Percentiles rank a stretch among this genome's conserved stretches.
Conservation (phyloP, 371 early-diverging fungal species). For the Mortierella polycephala region DNA sequence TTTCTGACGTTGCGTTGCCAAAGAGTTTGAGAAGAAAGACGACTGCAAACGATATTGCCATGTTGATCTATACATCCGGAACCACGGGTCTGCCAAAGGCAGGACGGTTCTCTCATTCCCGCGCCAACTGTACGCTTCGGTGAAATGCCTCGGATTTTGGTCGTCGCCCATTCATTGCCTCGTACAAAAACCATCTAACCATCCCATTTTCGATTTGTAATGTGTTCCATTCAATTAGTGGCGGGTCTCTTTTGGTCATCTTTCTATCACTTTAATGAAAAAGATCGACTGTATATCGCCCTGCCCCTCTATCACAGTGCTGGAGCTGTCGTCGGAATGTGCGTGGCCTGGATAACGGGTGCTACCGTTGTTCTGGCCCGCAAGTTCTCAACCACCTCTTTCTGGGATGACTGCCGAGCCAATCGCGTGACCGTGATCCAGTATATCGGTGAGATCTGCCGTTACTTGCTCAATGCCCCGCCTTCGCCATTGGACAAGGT, state of each 20-base stretch:
- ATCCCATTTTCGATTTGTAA: background rate
- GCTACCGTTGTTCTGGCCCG: slow-evolving; percentile 51
- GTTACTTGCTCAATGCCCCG: slow-evolving; percentile 70
- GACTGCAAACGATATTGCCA: slow-evolving; percentile 72
- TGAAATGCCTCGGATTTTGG: background rate
- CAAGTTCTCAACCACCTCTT: slow-evolving; percentile 50
- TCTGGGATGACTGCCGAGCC: slow-evolving; percentile 55
- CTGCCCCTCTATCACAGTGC: slow-evolving; percentile 50
- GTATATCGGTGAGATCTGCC: slow-evolving; percentile 81
- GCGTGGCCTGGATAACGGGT: slow-evolving; percentile 51
- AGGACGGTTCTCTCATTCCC: slow-evolving; percentile 50
- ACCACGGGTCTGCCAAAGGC: slow-evolving; percentile 77
- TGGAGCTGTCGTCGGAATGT: slow-evolving; percentile 50
- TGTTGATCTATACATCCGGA: slow-evolving; percentile 96
- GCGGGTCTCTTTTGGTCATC: slow-evolving; percentile 49
- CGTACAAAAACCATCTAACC: background rate
- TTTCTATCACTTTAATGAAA: slow-evolving; percentile 40
- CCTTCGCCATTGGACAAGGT: slow-evolving; percentile 61
- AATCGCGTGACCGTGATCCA: slow-evolving; percentile 55
- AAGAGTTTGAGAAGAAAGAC: slow-evolving; percentile 47
- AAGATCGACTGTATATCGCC: slow-evolving; percentile 48
- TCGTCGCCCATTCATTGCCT: background rate
- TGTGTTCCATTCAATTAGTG: slow-evolving; percentile 9
- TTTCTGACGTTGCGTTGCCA: slow-evolving; percentile 32
- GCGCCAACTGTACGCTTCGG: slow-evolving; percentile 41